phyloP scores from a whole-genome alignment of 2,329 filamentous ascomycete genomes.

The Aspergillus sojae region DNA sequence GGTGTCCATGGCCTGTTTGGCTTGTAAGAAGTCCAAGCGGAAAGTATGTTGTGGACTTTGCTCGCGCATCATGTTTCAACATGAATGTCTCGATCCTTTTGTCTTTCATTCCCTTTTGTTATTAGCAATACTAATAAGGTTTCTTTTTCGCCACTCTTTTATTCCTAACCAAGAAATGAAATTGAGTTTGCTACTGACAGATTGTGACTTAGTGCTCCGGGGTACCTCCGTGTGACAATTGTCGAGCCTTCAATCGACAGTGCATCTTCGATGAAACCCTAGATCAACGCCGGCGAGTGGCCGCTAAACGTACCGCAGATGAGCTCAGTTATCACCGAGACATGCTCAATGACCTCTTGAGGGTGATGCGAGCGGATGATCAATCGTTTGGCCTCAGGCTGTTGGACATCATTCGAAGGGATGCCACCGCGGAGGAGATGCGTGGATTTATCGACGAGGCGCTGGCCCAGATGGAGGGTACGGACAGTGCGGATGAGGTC shows the following conservation, averaged over 20 bases:
- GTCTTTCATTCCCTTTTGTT: background rate
- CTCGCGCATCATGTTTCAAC: background rate
- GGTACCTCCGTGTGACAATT: constrained; percentile 42
- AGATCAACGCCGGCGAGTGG: constrained; percentile 52
- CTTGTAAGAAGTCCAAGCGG: constrained; percentile 45
- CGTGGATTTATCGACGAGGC: constrained; percentile 36
- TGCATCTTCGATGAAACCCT: constrained; percentile 63
- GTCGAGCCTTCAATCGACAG: constrained; percentile 35
- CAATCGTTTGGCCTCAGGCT: constrained; percentile 31
- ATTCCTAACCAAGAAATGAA: background rate
- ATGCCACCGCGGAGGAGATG: constrained; percentile 40
- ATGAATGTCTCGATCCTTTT: background rate
- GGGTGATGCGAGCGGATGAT: constrained; percentile 36
- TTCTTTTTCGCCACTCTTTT: background rate
- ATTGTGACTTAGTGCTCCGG: constrained; percentile 38
- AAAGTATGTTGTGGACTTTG: constrained; percentile 29
- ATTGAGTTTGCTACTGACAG: background rate
- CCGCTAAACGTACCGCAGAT: constrained; percentile 43
- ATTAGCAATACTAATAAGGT: too few species aligned
- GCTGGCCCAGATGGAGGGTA: constrained; percentile 24
- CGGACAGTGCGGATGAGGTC: constrained; percentile 19
- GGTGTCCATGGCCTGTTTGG: constrained; percentile 43
- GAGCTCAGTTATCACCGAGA: constrained; percentile 44
- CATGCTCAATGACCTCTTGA: constrained; percentile 41
- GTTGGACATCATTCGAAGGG: constrained; percentile 39